A percentile compares a stretch with the other conserved stretches of the same genome.
These are phyloP conservation scores for Aspergillus niger DNA, from an alignment of 2,329 filamentous ascomycete species.

Conservation along the genomic window DNA sequence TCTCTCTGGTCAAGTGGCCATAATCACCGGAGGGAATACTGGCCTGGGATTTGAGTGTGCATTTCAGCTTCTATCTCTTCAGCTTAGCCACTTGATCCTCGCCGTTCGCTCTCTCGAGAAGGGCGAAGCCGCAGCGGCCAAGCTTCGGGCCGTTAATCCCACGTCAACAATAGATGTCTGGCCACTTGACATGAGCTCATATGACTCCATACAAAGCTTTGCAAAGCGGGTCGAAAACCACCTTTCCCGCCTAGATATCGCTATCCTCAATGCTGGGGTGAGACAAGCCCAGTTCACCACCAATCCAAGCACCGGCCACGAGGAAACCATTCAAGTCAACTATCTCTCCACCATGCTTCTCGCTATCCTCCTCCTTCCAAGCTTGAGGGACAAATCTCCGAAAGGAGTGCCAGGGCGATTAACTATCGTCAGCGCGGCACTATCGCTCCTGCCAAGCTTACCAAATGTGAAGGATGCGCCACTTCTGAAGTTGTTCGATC, in stretches of 20 bases:
- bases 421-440: neutral
- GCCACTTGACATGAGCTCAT: slow-evolving; percentile 1
- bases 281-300: slow-evolving; percentile 17
- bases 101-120: slow-evolving; percentile 47
- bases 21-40: slow-evolving; percentile 53
- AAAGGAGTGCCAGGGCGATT: neutral
- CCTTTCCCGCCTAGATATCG: slow-evolving; percentile 7
- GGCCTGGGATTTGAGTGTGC: slow-evolving; percentile 52
- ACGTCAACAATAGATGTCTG: slow-evolving; percentile 24
- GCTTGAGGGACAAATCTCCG: slow-evolving; percentile 15
- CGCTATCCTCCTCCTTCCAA: slow-evolving; percentile 24
- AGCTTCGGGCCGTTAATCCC: slow-evolving; percentile 44
- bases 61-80: slow-evolving; percentile 44
- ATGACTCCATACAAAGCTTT: neutral
- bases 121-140: slow-evolving; percentile 46
- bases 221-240: neutral
- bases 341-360: slow-evolving; percentile 30
- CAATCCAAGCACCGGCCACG: slow-evolving; percentile 20
- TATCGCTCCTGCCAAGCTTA: neutral
- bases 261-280: slow-evolving; percentile 44
- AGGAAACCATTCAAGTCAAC: slow-evolving; percentile 32
- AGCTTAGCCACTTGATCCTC: slow-evolving; percentile 48
- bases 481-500: neutral
- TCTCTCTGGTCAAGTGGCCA: slow-evolving; percentile 43
- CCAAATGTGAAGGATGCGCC: neutral